phyloP scores from a whole-genome alignment of 768 basidiomycete genomes.

The Dendrothele bispora region DNA sequence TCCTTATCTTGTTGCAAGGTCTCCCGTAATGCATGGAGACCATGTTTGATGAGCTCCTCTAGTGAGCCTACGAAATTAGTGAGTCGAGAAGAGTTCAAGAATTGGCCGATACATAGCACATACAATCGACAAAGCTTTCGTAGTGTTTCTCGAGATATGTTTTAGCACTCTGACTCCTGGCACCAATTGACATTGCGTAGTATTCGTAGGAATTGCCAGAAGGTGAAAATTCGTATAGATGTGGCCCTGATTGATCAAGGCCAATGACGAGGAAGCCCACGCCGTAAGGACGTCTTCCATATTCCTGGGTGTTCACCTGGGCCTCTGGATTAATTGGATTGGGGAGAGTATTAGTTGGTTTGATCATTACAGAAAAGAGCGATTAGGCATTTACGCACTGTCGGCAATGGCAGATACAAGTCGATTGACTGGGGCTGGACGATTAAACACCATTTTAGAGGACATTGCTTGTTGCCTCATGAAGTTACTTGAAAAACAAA shows the following conservation, averaged over 20 bases:
- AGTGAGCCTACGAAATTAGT: slow-evolving; percentile 65
- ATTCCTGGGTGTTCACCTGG: slow-evolving; percentile 98
- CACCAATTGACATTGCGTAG: slow-evolving; percentile 97
- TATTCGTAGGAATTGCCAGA: slow-evolving; percentile 98
- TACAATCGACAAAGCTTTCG: slow-evolving; percentile 83
- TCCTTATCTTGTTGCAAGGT: slow-evolving; percentile 99
- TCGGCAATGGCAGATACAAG: slow-evolving; percentile 94
- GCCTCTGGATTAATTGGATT: slow-evolving; percentile 63
- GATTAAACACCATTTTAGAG: slow-evolving; percentile 92
- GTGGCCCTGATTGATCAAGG: slow-evolving; percentile 91
- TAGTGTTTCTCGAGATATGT: slow-evolving; percentile 97
- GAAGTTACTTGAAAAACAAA: slow-evolving; percentile 95
- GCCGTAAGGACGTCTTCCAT: slow-evolving; percentile 95
- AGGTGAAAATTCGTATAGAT: slow-evolving; percentile 97
- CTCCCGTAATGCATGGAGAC: slow-evolving; percentile 91
- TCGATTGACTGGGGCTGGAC: slow-evolving; percentile 91
- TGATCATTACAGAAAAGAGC: background rate
- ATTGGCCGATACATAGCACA: too few species aligned
- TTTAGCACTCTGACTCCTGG: slow-evolving; percentile 96
- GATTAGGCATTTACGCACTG: slow-evolving; percentile 73
- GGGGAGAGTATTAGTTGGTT: too few species aligned
- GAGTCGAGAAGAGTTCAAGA: too few species aligned
- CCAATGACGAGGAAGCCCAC: slow-evolving; percentile 99
- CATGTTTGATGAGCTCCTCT: slow-evolving; percentile 89
- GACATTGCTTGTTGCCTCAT: slow-evolving; percentile 99